phyloP scores from a whole-genome alignment of 2,329 filamentous ascomycete genomes.

The Reticulascus tulasneorum region DNA sequence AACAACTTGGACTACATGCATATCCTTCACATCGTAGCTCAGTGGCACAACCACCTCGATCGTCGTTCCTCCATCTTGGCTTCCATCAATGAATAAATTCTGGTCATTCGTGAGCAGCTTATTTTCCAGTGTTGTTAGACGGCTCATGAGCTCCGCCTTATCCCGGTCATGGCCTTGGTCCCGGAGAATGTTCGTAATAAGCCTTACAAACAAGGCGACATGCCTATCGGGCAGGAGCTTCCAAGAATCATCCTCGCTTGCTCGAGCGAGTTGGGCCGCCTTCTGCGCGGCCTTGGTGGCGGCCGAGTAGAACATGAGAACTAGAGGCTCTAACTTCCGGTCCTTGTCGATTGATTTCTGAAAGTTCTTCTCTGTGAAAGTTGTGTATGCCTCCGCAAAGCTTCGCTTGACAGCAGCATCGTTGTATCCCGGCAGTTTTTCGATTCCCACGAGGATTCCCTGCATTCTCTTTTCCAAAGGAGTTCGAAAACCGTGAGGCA shows the following conservation, averaged over 20 bases:
- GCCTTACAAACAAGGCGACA: conserved; percentile 86
- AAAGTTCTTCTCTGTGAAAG: conserved; percentile 84
- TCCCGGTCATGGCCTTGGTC: conserved; percentile 83
- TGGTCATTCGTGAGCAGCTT: conserved; percentile 94
- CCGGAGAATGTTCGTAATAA: conserved; percentile 75
- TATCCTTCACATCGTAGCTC: conserved; percentile 92
- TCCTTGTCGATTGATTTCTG: conserved; percentile 92
- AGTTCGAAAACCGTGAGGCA: conserved; percentile 51
- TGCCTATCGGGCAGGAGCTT: conserved; percentile 91
- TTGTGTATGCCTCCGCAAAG: conserved; percentile 91
- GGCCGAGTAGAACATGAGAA: conserved; percentile 94
- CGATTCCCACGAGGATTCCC: conserved; percentile 74
- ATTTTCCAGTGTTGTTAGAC: conserved; percentile 79
- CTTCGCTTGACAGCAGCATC: conserved; percentile 89
- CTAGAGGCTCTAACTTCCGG: conserved; percentile 82
- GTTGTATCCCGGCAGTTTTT: conserved; percentile 81
- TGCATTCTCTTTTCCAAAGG: conserved; percentile 69
- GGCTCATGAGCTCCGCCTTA: conserved; percentile 75
- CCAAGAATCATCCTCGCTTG: conserved; percentile 79
- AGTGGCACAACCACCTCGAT: conserved; percentile 80
- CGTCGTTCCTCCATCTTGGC: conserved; percentile 58
- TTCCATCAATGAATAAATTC: conserved; percentile 66
- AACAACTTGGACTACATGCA: conserved; percentile 87
- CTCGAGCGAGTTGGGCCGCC: conserved; percentile 69
- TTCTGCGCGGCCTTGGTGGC: conserved; percentile 82